These are phyloP conservation scores for Aquanectria penicillioides DNA, from an alignment of 2,329 filamentous ascomycete genomes.

Conservation along the genomic window DNA sequence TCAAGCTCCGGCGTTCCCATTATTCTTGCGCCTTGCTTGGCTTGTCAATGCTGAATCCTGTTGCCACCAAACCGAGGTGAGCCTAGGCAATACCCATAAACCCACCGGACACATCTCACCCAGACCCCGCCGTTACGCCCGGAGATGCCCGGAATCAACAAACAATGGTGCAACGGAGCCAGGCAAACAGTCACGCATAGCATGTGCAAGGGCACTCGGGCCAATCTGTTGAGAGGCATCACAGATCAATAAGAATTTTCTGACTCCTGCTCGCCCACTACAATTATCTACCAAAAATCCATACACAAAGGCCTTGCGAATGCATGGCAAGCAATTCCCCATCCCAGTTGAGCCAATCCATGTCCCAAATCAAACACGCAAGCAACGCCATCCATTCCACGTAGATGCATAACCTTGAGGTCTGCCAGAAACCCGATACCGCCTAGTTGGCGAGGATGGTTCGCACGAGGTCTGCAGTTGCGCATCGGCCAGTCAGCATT, in stretches of 20 bases:
- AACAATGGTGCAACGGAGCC: background rate
- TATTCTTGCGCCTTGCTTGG: too few species aligned
- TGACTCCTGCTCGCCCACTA: slow-evolving; percentile 31
- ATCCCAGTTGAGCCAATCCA: slow-evolving; percentile 39
- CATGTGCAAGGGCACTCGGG: too few species aligned
- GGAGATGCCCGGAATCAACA: slow-evolving; percentile 15
- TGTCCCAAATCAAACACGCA: slow-evolving; percentile 44
- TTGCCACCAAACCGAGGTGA: background rate
- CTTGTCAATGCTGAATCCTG: background rate
- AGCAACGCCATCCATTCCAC: slow-evolving; percentile 47
- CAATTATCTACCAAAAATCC: slow-evolving; percentile 42
- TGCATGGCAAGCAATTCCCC: slow-evolving; percentile 39
- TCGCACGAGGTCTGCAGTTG: slow-evolving; percentile 77
- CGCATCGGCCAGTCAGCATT: slow-evolving; percentile 3
- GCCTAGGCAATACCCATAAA: background rate
- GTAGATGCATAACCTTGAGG: slow-evolving; percentile 46
- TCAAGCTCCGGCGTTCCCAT: slow-evolving; percentile 3
- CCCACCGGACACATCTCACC: background rate
- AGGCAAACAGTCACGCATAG: slow-evolving; percentile 7
- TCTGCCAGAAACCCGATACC: slow-evolving; percentile 33
- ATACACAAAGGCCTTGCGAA: slow-evolving; percentile 35
- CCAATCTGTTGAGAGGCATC: slow-evolving; percentile 26
- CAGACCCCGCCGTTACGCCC: slow-evolving; percentile 12
- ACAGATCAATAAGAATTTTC: slow-evolving; percentile 30
- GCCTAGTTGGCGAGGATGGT: slow-evolving; percentile 85